Conservation (phyloP, 1,284 basidiomycete species). For the Meripilus lineatus region DNA sequence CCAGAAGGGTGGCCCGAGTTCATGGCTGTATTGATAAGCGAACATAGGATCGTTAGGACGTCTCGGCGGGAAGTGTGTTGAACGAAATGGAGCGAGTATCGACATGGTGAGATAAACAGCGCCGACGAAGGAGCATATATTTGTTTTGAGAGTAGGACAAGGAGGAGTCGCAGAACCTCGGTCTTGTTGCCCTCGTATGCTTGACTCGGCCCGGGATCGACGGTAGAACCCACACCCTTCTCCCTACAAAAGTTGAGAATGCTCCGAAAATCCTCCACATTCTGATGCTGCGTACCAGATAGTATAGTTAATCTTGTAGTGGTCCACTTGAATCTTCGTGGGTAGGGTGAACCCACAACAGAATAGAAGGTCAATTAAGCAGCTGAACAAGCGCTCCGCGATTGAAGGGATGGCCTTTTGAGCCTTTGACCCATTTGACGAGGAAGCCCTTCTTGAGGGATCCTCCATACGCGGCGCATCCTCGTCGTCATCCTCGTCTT, state of each 20-base stretch:
- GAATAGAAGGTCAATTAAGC: conserved; percentile 81
- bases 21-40: conserved; percentile 85
- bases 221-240: conserved; percentile 82
- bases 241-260: conserved; percentile 51
- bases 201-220: conserved; percentile 61
- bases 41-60: conserved; percentile 85
- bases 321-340: conserved; percentile 68
- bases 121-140: conserved; percentile 76
- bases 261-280: conserved; percentile 3
- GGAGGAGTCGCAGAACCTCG: conserved; percentile 81
- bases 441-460: conserved; percentile 9
- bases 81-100: conserved; percentile 73
- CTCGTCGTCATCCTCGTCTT: conserved; percentile 71
- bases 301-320: conserved; percentile 82
- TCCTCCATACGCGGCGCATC: conserved; percentile 22
- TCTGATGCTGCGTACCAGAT: conserved; percentile 68
- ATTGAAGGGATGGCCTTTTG: conserved; percentile 64
- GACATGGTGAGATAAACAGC: conserved; percentile 66
- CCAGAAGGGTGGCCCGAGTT: conserved; percentile 49
- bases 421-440: conserved; percentile 22
- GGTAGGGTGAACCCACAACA: conserved; percentile 90
- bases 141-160: conserved; percentile 82
- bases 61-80: conserved; percentile 76
- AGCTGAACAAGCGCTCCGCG: conserved; percentile 74
- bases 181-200: conserved; percentile 77